These are phyloP conservation scores for Neofusicoccum kwambonambiense DNA, from an alignment of 2,329 filamentous ascomycete species.

Conservation along the genomic window DNA sequence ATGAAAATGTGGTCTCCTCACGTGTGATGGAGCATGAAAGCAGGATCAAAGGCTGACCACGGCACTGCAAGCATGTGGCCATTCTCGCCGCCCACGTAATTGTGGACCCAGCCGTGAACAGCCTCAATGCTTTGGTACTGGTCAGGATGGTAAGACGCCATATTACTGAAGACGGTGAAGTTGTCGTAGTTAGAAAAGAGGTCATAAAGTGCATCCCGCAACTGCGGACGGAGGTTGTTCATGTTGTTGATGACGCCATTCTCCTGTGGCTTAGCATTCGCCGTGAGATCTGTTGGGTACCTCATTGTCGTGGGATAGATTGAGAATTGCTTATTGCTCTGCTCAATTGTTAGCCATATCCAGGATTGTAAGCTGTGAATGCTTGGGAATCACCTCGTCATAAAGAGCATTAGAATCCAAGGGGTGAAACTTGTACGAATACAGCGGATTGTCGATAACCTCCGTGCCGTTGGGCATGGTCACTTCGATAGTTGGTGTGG, in stretches of 20 bases:
- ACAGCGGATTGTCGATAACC: slow-evolving; percentile 47
- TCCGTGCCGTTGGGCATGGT: slow-evolving; percentile 41
- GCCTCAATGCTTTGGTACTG: slow-evolving; percentile 59
- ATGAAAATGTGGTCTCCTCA: slow-evolving; percentile 24
- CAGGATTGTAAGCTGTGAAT: too few species aligned
- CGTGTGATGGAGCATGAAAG: slow-evolving; percentile 74
- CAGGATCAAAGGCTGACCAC: slow-evolving; percentile 76
- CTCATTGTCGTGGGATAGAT: slow-evolving; percentile 50
- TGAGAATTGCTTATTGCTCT: background rate
- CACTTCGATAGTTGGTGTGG: slow-evolving; percentile 42
- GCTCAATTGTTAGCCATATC: background rate
- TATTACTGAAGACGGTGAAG: slow-evolving; percentile 68
- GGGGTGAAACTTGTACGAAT: slow-evolving; percentile 50
- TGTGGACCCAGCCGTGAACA: slow-evolving; percentile 50
- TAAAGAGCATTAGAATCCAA: slow-evolving; percentile 59
- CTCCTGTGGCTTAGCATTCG: slow-evolving; percentile 57
- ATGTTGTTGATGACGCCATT: slow-evolving; percentile 19
- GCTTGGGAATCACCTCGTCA: slow-evolving; percentile 50
- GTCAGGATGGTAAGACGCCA: slow-evolving; percentile 45
- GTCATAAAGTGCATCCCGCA: slow-evolving; percentile 27
- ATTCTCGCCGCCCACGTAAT: slow-evolving; percentile 54
- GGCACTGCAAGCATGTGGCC: slow-evolving; percentile 60
- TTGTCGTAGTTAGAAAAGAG: slow-evolving; percentile 68
- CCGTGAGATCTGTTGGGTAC: slow-evolving; percentile 46
- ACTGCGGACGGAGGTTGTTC: slow-evolving; percentile 24